Conservation (phyloP, 2,329 filamentous ascomycete species). For the Sporothrix phasma region DNA sequence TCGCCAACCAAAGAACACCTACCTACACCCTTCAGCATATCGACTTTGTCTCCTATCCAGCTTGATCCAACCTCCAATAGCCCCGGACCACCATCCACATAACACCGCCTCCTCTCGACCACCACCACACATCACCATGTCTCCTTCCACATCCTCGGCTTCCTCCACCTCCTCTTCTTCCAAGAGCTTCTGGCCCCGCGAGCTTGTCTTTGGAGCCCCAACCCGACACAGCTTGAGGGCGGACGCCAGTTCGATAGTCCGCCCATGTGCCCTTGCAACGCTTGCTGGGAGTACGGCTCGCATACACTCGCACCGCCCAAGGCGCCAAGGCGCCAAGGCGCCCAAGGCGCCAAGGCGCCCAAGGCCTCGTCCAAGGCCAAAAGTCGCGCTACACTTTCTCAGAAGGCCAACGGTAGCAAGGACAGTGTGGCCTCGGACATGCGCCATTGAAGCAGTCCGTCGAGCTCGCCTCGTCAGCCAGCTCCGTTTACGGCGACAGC, state of each 20-base stretch:
- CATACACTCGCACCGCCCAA: constrained; percentile 7
- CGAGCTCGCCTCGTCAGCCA: background rate
- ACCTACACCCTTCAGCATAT: background rate
- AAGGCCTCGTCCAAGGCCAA: background rate
- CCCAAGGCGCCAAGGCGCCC: background rate
- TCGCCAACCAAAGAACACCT: background rate
- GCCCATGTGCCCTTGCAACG: constrained; percentile 18
- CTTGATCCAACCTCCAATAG: background rate
- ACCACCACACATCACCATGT: background rate
- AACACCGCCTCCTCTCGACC: background rate
- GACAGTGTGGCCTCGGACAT: constrained; percentile 15
- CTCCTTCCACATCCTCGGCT: background rate
- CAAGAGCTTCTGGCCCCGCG: constrained; percentile 9
- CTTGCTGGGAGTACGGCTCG: constrained; percentile 17
- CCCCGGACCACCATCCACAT: background rate
- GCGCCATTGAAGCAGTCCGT: constrained; percentile 4
- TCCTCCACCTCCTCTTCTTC: constrained; percentile 3
- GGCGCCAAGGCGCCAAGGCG: constrained; percentile 1
- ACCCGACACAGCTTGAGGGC: constrained; percentile 11
- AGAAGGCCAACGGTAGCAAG: constrained; percentile 11
- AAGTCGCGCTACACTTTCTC: constrained; percentile 8
- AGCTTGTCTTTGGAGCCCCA: constrained; percentile 11
- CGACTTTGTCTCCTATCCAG: background rate
- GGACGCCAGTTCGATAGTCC: constrained; percentile 12
- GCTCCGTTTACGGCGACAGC: background rate